Evolutionary conservation across 1,139 yeast genomes (phyloP).

Genomic region (Chernovozyma aurita): DNA sequence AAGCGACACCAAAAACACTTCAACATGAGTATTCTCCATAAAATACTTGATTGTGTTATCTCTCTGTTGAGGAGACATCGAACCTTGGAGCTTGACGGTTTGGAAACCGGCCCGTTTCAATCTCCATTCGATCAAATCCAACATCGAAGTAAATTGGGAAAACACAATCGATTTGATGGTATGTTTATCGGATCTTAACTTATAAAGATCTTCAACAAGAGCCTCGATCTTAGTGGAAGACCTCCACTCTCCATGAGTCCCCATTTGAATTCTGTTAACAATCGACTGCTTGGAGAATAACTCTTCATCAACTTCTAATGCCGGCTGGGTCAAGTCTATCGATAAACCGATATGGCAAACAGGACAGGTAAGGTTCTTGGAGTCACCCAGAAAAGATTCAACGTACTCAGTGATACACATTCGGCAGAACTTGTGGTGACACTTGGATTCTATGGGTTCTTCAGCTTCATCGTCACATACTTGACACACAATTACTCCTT

Average conservation of each 20-base stretch:
- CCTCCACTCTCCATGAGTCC: slow-evolving; percentile 70
- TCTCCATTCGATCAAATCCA: slow-evolving; percentile 94
- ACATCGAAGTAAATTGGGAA: slow-evolving; percentile 94
- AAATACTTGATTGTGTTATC: slow-evolving; percentile 86
- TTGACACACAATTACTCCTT: slow-evolving; percentile 78
- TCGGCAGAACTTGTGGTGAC: slow-evolving; percentile 91
- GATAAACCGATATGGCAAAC: slow-evolving; percentile 92
- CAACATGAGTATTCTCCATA: slow-evolving; percentile 88
- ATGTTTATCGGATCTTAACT: slow-evolving; percentile 75
- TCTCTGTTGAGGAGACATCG: slow-evolving; percentile 94
- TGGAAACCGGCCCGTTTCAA: slow-evolving; percentile 89
- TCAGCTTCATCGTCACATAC: slow-evolving; percentile 97
- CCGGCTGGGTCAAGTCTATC: slow-evolving; percentile 84
- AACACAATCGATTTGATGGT: slow-evolving; percentile 95
- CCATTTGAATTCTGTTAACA: slow-evolving; percentile 81
- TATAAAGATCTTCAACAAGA: slow-evolving; percentile 85
- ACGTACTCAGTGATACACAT: slow-evolving; percentile 87
- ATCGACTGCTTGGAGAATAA: slow-evolving; percentile 74
- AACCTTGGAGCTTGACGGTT: slow-evolving; percentile 90
- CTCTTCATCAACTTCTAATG: slow-evolving; percentile 69
- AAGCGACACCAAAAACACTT: slow-evolving; percentile 86
- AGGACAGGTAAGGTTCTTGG: slow-evolving; percentile 71
- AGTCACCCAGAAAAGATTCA: slow-evolving; percentile 71
- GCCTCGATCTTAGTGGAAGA: slow-evolving; percentile 97
- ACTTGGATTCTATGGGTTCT: slow-evolving; percentile 90